These are phyloP conservation scores for Pseudocercospora pini-densiflorae DNA, from an alignment of 2,329 filamentous ascomycete genomes.

Conservation along the genomic window DNA sequence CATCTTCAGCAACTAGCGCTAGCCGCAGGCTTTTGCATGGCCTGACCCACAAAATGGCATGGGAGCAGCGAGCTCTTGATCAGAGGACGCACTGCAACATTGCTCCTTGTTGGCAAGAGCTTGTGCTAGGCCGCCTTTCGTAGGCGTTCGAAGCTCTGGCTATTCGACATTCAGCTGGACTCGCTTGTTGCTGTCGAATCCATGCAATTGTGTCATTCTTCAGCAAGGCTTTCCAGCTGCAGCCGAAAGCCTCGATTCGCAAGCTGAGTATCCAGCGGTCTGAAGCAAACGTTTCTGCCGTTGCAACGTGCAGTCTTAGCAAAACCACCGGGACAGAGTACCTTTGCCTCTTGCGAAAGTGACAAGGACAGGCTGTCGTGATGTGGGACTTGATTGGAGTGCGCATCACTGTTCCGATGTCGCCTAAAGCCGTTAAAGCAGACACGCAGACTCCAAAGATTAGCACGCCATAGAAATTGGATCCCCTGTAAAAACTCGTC, in stretches of 20 bases:
- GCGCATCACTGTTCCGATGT: background rate
- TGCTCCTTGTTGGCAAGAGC: background rate
- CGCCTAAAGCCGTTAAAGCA: background rate
- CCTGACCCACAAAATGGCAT: background rate
- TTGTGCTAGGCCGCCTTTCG: background rate
- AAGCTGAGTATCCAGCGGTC: slow-evolving; percentile 1
- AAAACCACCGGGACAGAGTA: background rate
- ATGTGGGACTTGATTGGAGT: background rate
- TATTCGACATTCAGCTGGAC: background rate
- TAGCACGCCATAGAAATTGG: background rate
- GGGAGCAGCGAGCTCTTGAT: background rate
- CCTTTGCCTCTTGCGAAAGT: background rate
- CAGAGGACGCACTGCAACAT: background rate
- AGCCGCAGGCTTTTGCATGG: background rate
- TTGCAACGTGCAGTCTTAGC: background rate
- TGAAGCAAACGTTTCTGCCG: slow-evolving; percentile 1
- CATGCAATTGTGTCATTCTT: background rate
- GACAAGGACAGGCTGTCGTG: background rate
- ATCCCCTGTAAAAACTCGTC: too few species aligned
- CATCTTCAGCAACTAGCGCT: slow-evolving; percentile 5
- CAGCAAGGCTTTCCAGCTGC: background rate
- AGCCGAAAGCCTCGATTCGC: background rate
- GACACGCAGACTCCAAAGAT: background rate
- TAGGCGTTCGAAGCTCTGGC: background rate
- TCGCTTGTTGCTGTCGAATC: background rate